phyloP scores from a whole-genome alignment of 1,139 yeast species.

The Magnusiomyces suaveolens region DNA sequence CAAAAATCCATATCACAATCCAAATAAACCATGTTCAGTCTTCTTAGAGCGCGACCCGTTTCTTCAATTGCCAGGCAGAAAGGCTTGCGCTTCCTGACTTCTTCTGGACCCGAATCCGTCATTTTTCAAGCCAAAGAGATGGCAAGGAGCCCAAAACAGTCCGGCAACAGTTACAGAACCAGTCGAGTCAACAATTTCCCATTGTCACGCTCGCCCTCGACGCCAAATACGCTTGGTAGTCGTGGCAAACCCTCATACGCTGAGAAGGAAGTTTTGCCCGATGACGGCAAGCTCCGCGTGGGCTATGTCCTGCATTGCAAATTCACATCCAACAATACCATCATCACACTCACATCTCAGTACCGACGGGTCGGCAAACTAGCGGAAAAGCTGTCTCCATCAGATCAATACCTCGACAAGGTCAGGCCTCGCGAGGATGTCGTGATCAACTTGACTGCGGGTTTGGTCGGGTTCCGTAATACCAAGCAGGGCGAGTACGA shows the following conservation, averaged over 20 bases:
- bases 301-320: constrained; percentile 67
- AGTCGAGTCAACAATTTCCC: no score
- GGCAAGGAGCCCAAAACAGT: not conserved
- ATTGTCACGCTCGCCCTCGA: no score
- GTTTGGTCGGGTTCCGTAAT: constrained; percentile 37
- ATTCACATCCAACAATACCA: constrained; percentile 76
- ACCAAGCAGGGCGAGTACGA: constrained; percentile 75
- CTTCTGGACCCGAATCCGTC: not conserved
- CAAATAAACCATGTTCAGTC: not conserved
- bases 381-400: constrained; percentile 39
- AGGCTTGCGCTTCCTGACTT: not conserved
- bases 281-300: constrained; percentile 28
- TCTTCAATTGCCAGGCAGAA: not conserved
- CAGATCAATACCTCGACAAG: constrained; percentile 69
- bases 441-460: constrained; percentile 44
- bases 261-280: constrained; percentile 1
- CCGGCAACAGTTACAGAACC: not conserved
- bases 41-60: not conserved
- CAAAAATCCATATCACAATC: no score
- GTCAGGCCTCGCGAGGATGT: constrained; percentile 73
- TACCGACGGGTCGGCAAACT: constrained; percentile 45
- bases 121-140: not conserved
- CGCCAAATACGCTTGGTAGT: not conserved
- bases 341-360: constrained; percentile 58
- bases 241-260: not conserved